Evolutionary conservation across 1,284 basidiomycete species (phyloP), one percentile per base, ranked within the genome.

Genomic region (Puccinia brachypodii): DNA sequence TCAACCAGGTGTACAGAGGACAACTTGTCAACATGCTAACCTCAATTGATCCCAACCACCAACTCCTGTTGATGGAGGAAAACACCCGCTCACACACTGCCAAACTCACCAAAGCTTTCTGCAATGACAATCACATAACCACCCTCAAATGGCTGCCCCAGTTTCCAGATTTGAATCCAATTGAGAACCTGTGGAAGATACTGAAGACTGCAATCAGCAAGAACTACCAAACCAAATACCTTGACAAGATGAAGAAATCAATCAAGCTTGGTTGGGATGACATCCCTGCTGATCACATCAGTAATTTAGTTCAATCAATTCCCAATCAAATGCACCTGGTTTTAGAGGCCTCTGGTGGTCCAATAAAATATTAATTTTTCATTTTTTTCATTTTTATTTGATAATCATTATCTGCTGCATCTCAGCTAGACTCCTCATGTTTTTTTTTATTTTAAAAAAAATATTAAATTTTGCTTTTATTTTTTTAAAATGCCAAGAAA

Each of bases 151-250:
- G 74, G 56, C 74, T 31, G 22, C 28, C 74, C 22, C 44, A 76
- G 11, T 56, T 25, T 38, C 74, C 47, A n/a, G 56, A 76, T 42
- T 40, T 76, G 25, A 58, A 76, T 40, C 74, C 74, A 25, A 76
- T 76, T 62, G 74, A 76, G n/a, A 76, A 76, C 58, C 22, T 76
- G 3, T 76, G 74, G 74, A 58, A 76, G 50, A 62, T 60, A 19
- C 50, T 76, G 28, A 76, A 76, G 31, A 33, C 19, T 28, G 25
- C 11, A 58, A 53, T 76, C 25, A 25, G 13, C 47, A 60, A 76
- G 38, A 19, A 22, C 16, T 36, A 76, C 19, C n/a, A 36, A 31
- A 28, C 74, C 8, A 8, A 58, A 76, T 22, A n/a, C 8, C 4
- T 38, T 8, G 4, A 28, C 31, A 33, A 60, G 33, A 60, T 76